phyloP scores from a whole-genome alignment of 75 land plant genomes.

The Chamaecyparis obtusa region DNA sequence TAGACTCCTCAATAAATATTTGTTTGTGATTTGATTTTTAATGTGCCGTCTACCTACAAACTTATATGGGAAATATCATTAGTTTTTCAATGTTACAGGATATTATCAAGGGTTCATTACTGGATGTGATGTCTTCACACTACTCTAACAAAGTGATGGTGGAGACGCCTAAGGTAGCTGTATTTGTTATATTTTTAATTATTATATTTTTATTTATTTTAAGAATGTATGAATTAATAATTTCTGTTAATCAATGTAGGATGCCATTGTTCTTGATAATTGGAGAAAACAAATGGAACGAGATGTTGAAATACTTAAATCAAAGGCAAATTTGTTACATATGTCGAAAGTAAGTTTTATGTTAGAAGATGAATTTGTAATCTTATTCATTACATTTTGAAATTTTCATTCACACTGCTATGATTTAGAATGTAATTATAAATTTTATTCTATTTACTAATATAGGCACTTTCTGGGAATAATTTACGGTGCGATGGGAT shows the following conservation, averaged over 20 bases:
- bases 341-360: conserved; percentile 50
- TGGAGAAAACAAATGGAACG: conserved; percentile 70
- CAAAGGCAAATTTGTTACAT: conserved; percentile 44
- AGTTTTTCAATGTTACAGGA: conserved; percentile 33
- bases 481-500: conserved; percentile 59
- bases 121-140: conserved; percentile 34
- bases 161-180: conserved; percentile 56
- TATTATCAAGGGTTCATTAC: conserved; percentile 41
- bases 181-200: neutral
- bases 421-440: too few species aligned
- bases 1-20: too few species aligned
- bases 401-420: neutral
- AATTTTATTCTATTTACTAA: neutral
- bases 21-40: too few species aligned
- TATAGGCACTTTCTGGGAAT: conserved; percentile 51
- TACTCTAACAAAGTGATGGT: conserved; percentile 69
- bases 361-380: neutral
- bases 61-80: too few species aligned
- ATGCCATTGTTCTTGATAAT: conserved; percentile 48
- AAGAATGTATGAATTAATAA: neutral
- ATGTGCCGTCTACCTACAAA: too few species aligned
- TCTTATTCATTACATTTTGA: neutral
- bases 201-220: neutral
- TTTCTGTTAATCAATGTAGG: conserved; percentile 26
- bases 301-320: conserved; percentile 63